Conservation (phyloP, 2,329 filamentous ascomycete genomes). For the Cladosporium halotolerans region DNA sequence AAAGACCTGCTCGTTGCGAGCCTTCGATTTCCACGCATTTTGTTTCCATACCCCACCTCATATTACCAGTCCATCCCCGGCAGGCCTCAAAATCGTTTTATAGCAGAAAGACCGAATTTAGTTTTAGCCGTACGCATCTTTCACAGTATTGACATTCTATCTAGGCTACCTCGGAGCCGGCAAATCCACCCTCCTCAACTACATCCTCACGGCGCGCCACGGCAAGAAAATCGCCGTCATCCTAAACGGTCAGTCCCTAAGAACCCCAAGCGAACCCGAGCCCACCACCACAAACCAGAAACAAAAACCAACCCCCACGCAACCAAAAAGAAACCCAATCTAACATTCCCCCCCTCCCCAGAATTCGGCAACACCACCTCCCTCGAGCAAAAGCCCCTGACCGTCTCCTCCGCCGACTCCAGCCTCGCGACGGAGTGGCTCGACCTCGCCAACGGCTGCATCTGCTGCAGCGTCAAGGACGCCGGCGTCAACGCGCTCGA, state of each 20-base stretch:
- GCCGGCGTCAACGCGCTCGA: conserved; percentile 92
- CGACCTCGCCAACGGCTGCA: conserved; percentile 91
- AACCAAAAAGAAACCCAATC: background rate
- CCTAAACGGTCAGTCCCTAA: conserved; percentile 63
- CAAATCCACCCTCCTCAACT: conserved; percentile 92
- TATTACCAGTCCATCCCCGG: no score
- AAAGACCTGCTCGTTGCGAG: no score
- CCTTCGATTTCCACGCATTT: no score
- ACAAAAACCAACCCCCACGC: background rate
- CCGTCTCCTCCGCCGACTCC: conserved; percentile 69
- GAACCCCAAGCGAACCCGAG: background rate
- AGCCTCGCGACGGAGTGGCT: conserved; percentile 90
- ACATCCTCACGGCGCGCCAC: conserved; percentile 89
- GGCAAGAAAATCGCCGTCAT: conserved; percentile 98
- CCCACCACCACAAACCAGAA: background rate
- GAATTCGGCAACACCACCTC: conserved; percentile 57
- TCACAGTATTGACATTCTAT: background rate
- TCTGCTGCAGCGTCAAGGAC: conserved; percentile 98
- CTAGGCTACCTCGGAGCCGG: conserved; percentile 88
- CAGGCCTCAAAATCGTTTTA: no score
- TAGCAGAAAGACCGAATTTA: no score
- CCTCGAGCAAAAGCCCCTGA: conserved; percentile 84
- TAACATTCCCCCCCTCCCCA: conserved; percentile 4
- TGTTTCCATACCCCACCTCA: no score
- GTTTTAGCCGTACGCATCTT: background rate